phyloP scores from a whole-genome alignment of 2,329 filamentous ascomycete genomes.

The Exutisphaerella laricina region DNA sequence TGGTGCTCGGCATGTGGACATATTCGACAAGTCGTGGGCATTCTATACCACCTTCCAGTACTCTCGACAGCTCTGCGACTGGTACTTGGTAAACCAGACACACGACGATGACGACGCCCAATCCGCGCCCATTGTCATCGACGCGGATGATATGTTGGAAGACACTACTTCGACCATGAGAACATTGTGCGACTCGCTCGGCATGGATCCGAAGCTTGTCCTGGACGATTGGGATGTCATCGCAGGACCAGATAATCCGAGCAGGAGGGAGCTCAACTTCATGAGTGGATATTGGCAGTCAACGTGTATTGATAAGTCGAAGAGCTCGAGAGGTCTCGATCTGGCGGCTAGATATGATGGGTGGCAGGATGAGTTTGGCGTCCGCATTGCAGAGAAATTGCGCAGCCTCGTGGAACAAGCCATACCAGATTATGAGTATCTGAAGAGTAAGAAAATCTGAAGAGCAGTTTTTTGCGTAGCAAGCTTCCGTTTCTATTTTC shows the following conservation, averaged over 20 bases:
- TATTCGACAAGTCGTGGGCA: slow-evolving; percentile 6
- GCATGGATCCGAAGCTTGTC: neutral
- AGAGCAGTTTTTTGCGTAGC: too few species aligned
- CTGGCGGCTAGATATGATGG: neutral
- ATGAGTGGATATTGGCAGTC: slow-evolving; percentile 6
- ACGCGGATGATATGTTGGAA: slow-evolving; percentile 1
- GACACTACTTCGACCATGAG: neutral
- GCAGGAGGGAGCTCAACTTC: neutral
- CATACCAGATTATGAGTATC: neutral
- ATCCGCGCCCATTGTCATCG: neutral
- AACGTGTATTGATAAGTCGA: slow-evolving; percentile 1
- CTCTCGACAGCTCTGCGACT: slow-evolving; percentile 1
- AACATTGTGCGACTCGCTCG: neutral
- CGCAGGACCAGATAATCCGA: neutral
- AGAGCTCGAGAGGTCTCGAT: slow-evolving; percentile 4
- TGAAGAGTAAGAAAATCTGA: neutral
- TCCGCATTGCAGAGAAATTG: neutral
- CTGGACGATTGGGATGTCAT: neutral
- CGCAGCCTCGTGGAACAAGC: neutral
- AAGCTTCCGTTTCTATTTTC: too few species aligned
- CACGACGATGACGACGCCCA: too few species aligned
- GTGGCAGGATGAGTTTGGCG: neutral
- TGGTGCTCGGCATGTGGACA: slow-evolving; percentile 4
- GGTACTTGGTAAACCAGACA: neutral
- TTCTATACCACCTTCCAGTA: slow-evolving; percentile 5